Percentiles rank a stretch among this genome's conserved stretches.
Conservation (phyloP, 2,329 filamentous ascomycete genomes). For the Fusarium veterinarium region DNA sequence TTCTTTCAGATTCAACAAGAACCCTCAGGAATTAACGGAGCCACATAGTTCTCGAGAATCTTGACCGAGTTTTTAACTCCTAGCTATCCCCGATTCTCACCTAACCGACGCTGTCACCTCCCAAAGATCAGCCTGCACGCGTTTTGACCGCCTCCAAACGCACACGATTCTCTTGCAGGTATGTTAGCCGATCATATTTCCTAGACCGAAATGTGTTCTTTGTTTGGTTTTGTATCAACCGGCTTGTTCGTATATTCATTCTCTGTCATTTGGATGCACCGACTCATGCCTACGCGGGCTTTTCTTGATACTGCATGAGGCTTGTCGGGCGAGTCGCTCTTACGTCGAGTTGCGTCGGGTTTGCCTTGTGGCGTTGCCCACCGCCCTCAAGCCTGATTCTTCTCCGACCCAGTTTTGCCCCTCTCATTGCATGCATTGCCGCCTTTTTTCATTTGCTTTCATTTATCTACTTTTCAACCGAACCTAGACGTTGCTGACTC, state of each 20-base stretch:
- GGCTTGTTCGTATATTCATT: not conserved
- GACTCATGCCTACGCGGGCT: conserved; percentile 17
- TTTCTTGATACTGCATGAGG: conserved; percentile 12
- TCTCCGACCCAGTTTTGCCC: conserved; percentile 43
- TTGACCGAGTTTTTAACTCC: conserved; percentile 14
- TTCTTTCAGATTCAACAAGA: conserved; percentile 7
- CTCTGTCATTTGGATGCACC: not conserved
- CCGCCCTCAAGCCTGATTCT: conserved; percentile 43
- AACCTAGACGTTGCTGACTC: conserved; percentile 33
- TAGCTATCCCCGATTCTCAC: conserved; percentile 6
- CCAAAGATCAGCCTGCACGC: conserved; percentile 31
- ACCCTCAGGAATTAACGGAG: conserved; percentile 2
- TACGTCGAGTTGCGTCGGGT: conserved; percentile 37
- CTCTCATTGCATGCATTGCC: conserved; percentile 32
- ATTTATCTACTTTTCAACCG: conserved; percentile 19
- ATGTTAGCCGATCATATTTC: conserved; percentile 5
- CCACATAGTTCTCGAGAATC: not conserved
- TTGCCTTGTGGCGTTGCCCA: conserved; percentile 46
- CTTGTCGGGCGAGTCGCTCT: conserved; percentile 26
- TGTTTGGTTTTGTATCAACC: not conserved
- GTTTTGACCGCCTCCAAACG: conserved; percentile 43
- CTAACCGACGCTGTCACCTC: conserved; percentile 23
- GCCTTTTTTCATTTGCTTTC: conserved; percentile 30
- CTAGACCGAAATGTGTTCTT: not conserved
- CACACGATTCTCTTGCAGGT: conserved; percentile 39